Evolutionary conservation across 2,329 filamentous ascomycete genomes (phyloP), one percentile per base, ranked within the genome.

Genomic region (Zymoseptoria tritici): DNA sequence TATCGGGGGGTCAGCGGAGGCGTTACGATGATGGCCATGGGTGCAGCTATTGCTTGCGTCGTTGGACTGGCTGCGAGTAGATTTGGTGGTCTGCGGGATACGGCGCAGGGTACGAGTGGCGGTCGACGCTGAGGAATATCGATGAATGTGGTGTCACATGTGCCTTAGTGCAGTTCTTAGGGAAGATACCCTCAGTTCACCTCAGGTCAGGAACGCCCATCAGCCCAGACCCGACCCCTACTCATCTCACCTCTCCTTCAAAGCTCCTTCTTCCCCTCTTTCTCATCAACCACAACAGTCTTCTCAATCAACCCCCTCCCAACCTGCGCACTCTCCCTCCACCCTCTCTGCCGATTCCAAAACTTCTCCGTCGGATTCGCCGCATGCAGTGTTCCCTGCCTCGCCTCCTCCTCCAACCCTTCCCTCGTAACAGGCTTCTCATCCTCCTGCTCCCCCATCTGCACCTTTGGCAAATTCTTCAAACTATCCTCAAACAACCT

Each of bases 401-500:
- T 72, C 20, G 72, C 79, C 57, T 82, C 79, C 64, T 82, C 88
- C 71, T 91, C 88, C 1, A 91, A 76, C 5, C 78, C 81, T 62
- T 78, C 80, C 29, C 84, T 78, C 2, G 84, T 89, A 60, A 90
- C 89, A 66, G 86, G 84, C 9, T 79, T 81, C 13, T 77, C 78
- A 50, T 80, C 64, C 46, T 73, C 76, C 4, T 78, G 80, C 16
- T 74, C 76, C 6, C 76, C 74, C 19, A 78, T 76, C 56, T 81
- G 79, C 2, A 79, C 79, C 1, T 80, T 69, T 0, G 77, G 77
- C 3, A 77, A 57, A 49, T 71, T 75, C 26, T 73, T 85, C 11
- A 91, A 75, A 22, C 83, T 88, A 69, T 92, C 87, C 61, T 91
- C 84, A 1, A 97, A 81, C 57, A 91, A 85, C 65, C 83, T 84